phyloP scores from a whole-genome alignment of 2,329 filamentous ascomycete species.

The Cladosporium sphaerospermum region DNA sequence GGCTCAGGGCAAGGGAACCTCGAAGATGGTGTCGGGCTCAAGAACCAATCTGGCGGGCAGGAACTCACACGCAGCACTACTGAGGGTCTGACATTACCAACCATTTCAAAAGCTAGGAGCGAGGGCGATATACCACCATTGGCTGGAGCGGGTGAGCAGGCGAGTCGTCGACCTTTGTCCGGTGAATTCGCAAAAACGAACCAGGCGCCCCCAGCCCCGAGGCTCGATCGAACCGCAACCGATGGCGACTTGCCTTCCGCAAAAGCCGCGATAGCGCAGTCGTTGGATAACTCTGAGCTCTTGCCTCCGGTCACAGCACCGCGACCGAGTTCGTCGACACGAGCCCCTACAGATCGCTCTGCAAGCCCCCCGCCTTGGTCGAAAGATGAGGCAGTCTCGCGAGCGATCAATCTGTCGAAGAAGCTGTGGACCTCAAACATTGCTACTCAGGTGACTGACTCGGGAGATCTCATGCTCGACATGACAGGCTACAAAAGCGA shows the following conservation, averaged over 20 bases:
- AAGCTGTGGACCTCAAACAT: constrained; percentile 88
- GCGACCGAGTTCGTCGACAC: constrained; percentile 19
- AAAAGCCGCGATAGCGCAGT: constrained; percentile 32
- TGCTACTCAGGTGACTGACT: constrained; percentile 83
- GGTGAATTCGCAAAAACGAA: constrained; percentile 17
- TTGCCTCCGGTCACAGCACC: constrained; percentile 12
- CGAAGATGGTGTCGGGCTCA: neutral
- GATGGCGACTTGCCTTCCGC: constrained; percentile 48
- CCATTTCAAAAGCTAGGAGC: constrained; percentile 36
- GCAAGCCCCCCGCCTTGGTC: constrained; percentile 71
- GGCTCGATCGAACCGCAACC: constrained; percentile 45
- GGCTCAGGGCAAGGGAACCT: constrained; percentile 18
- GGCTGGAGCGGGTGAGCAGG: constrained; percentile 10
- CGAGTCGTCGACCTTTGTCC: constrained; percentile 15
- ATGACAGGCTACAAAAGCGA: constrained; percentile 96
- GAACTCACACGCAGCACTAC: constrained; percentile 24
- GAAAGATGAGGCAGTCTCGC: constrained; percentile 68
- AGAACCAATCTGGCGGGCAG: neutral
- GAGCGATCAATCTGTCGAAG: constrained; percentile 77
- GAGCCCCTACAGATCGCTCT: constrained; percentile 43
- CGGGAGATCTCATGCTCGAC: constrained; percentile 91
- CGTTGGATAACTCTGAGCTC: constrained; percentile 25
- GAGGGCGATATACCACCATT: constrained; percentile 38
- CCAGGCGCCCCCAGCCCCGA: constrained; percentile 12
- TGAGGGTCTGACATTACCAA: constrained; percentile 21